Base-by-base conservation (phyloP, 441 rosid species). In the Pelargonium citronellum region DNA sequence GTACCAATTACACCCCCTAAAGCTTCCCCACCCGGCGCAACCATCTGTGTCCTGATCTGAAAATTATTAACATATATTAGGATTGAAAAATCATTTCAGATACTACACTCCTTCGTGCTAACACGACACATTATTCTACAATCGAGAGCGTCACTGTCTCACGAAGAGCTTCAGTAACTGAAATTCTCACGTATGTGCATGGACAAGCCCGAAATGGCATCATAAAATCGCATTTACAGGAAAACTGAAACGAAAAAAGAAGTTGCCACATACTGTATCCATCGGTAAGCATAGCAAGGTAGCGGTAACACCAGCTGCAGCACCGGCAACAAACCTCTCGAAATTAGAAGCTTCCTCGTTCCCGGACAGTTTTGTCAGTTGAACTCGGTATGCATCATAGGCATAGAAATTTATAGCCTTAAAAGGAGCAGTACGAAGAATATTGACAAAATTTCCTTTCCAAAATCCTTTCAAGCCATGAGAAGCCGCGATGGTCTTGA, bases 381-480 rank as follows among this genome's bases (percentile, higher is more conserved):
- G 91, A 82, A 87, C 87, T 81, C 94, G 83, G 20, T 91, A 91
- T 0, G 91, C 83, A 80, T 89, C 96, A 64, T 85, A 87, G 27
- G 96, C 91, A 75, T 71, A 86, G 76, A 91, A 91, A 71, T 91
- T 89, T 77, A 91, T 78, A 9, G 97, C 96, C 76, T 89, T 91
- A 83, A 91, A 91, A 65, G 94, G 96, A 75, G 97, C 96, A 0
- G 96, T 88, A 17, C 91, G 84, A 24, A 91, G 89, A 80, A 91
- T 83, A 80, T 91, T 91, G 67, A 88, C 83, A 67, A 89, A 77
- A 71, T 91, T 91, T 61, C 97, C 97, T 79, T 83, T 88, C 97
- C 97, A 89, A 63, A 89, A 91, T 2, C 96, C 96, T 75, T 61
- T 82, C 51, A 86, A 69, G 5, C 97, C 94, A 64, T 91, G 97